phyloP scores from a whole-genome alignment of 441 rosid genomes.

The Syzygium syzygioides region DNA sequence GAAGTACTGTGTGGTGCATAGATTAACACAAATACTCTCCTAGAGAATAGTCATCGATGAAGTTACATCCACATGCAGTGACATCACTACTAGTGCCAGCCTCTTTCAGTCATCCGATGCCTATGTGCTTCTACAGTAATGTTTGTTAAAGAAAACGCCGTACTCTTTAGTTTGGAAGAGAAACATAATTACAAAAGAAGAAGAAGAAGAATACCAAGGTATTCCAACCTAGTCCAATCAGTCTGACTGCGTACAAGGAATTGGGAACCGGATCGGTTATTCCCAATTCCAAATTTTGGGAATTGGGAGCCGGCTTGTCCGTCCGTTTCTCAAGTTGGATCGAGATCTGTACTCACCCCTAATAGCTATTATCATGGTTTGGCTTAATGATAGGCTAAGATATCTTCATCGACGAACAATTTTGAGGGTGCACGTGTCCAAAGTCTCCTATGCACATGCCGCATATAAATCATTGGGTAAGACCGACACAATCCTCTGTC shows the following conservation, averaged over 20 bases:
- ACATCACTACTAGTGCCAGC: background rate
- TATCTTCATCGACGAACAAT: background rate
- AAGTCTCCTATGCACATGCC: background rate
- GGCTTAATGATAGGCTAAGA: background rate
- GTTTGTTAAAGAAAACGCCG: background rate
- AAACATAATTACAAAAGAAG: background rate
- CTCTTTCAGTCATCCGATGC: background rate
- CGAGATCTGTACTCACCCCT: background rate
- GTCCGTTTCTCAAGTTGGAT: background rate
- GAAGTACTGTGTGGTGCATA: background rate
- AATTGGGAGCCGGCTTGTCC: fast-evolving
- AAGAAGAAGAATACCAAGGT: background rate
- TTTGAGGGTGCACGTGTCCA: background rate
- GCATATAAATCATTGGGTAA: background rate
- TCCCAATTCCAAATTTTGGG: background rate
- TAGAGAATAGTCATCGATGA: background rate
- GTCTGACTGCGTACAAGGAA: background rate
- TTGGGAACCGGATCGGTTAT: fast-evolving
- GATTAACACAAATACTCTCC: background rate
- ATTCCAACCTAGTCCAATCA: fast-evolving
- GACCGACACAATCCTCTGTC: background rate
- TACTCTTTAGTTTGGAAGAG: background rate
- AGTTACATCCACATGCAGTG: background rate
- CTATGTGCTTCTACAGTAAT: background rate
- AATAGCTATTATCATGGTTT: background rate